Conservation (phyloP, 2,329 filamentous ascomycete genomes). For the Cadophora malorum region DNA sequence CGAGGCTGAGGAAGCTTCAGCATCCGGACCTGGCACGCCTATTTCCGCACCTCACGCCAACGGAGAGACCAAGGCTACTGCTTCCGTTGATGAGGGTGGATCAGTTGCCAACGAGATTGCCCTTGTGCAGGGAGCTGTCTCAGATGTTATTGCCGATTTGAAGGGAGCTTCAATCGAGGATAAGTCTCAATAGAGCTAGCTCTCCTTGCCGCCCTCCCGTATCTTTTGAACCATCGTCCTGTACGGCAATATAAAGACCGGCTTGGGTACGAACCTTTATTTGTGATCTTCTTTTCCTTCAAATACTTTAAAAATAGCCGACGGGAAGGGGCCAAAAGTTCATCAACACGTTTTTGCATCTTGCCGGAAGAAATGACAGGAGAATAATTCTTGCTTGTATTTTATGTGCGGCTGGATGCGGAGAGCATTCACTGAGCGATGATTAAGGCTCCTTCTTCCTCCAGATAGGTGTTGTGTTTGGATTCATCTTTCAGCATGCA, state of each 20-base stretch:
- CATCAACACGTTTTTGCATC: constrained; percentile 17
- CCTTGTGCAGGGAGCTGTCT: constrained; percentile 57
- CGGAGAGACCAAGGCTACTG: constrained; percentile 54
- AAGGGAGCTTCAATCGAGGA: constrained; percentile 67
- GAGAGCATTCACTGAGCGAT: background rate
- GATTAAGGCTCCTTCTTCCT: background rate
- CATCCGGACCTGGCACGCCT: constrained; percentile 53
- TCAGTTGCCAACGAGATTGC: constrained; percentile 41
- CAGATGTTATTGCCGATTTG: constrained; percentile 64
- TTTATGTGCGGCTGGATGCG: constrained; percentile 27
- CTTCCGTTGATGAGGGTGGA: constrained; percentile 41
- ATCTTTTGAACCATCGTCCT: constrained; percentile 13
- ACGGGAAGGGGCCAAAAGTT: constrained; percentile 9
- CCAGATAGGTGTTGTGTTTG: constrained; percentile 18
- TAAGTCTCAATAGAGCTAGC: constrained; percentile 42
- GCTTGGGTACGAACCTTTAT: background rate
- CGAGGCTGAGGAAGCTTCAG: constrained; percentile 68
- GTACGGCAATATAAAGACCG: constrained; percentile 10
- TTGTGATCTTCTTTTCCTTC: background rate
- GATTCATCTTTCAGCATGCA: constrained; percentile 20
- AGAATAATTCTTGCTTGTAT: constrained; percentile 34
- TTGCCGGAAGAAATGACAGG: constrained; percentile 16
- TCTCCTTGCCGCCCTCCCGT: background rate
- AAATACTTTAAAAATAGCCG: constrained; percentile 13
- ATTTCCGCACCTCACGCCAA: constrained; percentile 56